Base-by-base conservation (phyloP, 352 stramenopile species). In the Phytophthora aleatoria region DNA sequence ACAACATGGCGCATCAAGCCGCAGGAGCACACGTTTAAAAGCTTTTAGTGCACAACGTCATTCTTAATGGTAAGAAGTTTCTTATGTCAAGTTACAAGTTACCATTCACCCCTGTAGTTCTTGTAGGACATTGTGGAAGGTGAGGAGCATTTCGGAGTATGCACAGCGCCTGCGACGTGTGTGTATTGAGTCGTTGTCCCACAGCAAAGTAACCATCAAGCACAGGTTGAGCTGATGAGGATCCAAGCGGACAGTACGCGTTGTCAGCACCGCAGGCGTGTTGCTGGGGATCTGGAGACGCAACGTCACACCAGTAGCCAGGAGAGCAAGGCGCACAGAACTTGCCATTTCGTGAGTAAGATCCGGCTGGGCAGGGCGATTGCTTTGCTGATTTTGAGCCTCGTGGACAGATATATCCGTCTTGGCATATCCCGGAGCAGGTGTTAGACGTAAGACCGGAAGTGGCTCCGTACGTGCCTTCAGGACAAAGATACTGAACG, bases 1-100 rank as follows among this genome's bases (percentile, higher is more conserved):
- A 95, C 86, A 15, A 78, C 77, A 24, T 95, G 86, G 86, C 77
- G 86, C 24, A 81, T 95, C 55, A 87, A 77, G 24, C 84, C 82
- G 2, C 60, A 77, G 36, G 72, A 89, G 26, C 71, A 73, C 30
- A 85, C 69, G n/a, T 91, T 84, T 73, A 90, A 92, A 61, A 95
- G 84, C 52, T 93, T 95, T 67, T 95, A 91, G 70, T 49, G 20
- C 20, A 20, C 20, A 20, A 20, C 20, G 20, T 20, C 20, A 20
- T 1, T 20, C 20, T 20, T 20, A 20, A 20, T 20, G 20, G 20
- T 20, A 20, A 20, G 20, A 20, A 20, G 20, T 20, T 20, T 20
- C 20, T 20, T 20, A 20, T 20, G 20, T 20, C 20, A 20, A 20
- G 20, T 20, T 20, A 20, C 20, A 20, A 20, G 28, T 72, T 74